Evolutionary conservation across 768 basidiomycete species (phyloP), one percentile per base, ranked within the genome.

Genomic region (Podaxis mareebaensis): DNA sequence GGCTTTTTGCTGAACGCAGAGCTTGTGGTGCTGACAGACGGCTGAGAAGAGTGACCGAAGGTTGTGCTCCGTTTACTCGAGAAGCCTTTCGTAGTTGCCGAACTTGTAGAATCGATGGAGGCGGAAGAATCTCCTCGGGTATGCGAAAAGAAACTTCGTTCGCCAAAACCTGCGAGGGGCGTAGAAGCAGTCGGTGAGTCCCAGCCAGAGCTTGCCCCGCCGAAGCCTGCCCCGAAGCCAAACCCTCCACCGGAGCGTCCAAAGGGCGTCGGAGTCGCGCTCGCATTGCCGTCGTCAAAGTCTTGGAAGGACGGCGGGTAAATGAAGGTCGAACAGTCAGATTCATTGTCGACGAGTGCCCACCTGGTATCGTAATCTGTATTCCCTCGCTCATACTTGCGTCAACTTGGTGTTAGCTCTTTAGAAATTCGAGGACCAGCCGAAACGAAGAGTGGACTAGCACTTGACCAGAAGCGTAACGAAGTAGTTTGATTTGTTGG

Each of bases 1-100:
- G 90, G 74, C 69, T 95, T 95, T 78, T 92, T 92, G 48, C 85
- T 78, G 70, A 92, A 90, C 0, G 85, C 79, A n/a, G 85, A 74
- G 44, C 75, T 74, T 1, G 85, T 79, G 0, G 82, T 83, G 30
- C 85, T 83, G 46, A 92, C 81, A 4, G 91, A 93, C 3, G 90
- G 85, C 66, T 90, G 87, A 4, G 92, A 78, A 17, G 87, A 85
- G 73, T 93, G 91, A 3, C 82, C 85, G 69, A 88, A 90, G 6
- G 89, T 83, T 38, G 83, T 78, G 54, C 75, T 75, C 44, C 77
- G 72, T 70, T 80, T 82, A 72, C 76, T 74, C 3, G 79, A 70
- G 68, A 79, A 83, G 38, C 54, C 54, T 17, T 83, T 81, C 26
- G 83, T 83, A 5, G 81, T 81, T 20, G 78, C 78, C 17, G 92